Conservation (phyloP, 2,329 filamentous ascomycete genomes). For the Calonectria montana region DNA sequence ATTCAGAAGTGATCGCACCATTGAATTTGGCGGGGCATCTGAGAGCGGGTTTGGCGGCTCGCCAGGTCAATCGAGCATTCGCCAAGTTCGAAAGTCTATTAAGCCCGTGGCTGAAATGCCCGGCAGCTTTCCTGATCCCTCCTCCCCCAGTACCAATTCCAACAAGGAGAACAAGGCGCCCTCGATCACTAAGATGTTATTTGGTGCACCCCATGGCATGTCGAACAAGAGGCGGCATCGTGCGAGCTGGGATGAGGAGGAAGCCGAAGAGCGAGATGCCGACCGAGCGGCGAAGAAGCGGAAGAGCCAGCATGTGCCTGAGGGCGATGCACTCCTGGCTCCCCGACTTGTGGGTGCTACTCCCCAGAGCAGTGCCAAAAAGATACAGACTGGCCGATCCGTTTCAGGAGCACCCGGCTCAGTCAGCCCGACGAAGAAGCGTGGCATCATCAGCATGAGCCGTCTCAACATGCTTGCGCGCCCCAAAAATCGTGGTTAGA, state of each 20-base stretch:
- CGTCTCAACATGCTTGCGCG: slow-evolving; percentile 71
- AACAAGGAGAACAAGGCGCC: slow-evolving; percentile 69
- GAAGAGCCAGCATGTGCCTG: slow-evolving; percentile 60
- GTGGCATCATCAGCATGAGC: slow-evolving; percentile 64
- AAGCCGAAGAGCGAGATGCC: slow-evolving; percentile 59
- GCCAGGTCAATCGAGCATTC: slow-evolving; percentile 70
- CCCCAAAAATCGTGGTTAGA: slow-evolving; percentile 67
- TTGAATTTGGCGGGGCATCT: slow-evolving; percentile 64
- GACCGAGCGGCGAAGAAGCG: slow-evolving; percentile 70
- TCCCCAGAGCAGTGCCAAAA: slow-evolving; percentile 49
- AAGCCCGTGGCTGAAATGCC: slow-evolving; percentile 60
- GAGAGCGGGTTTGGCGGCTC: slow-evolving; percentile 66
- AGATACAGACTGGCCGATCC: slow-evolving; percentile 44
- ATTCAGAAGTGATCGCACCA: slow-evolving; percentile 75
- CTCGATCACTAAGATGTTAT: slow-evolving; percentile 48
- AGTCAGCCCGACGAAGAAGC: slow-evolving; percentile 64
- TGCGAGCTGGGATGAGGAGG: slow-evolving; percentile 67
- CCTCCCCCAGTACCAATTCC: slow-evolving; percentile 48
- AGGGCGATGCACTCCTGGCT: slow-evolving; percentile 65
- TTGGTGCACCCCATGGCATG: slow-evolving; percentile 70
- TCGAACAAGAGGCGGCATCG: slow-evolving; percentile 74
- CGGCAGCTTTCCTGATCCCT: slow-evolving; percentile 62
- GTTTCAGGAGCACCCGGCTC: slow-evolving; percentile 40
- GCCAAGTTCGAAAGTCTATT: slow-evolving; percentile 67
- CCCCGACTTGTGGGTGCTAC: slow-evolving; percentile 57